Conservation (phyloP, 257 asterid species). For the Mentha longifolia region DNA sequence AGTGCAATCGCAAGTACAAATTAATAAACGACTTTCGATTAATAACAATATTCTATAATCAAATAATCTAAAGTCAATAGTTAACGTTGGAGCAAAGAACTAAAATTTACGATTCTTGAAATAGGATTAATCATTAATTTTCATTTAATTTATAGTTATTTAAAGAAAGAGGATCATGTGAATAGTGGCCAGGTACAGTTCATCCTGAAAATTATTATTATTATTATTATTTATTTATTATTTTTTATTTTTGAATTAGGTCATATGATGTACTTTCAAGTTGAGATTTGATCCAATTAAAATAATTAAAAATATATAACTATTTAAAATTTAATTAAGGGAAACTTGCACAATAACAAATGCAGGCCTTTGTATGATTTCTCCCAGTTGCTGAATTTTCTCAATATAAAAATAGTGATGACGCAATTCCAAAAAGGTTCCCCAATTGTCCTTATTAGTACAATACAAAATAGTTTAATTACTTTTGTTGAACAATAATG, state of each 20-base stretch:
- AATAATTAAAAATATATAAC: background rate
- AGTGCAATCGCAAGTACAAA: background rate
- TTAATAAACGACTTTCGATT: background rate
- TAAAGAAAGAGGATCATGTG: background rate
- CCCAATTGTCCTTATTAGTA: conserved; percentile 25
- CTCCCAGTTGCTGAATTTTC: background rate
- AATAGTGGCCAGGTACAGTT: background rate
- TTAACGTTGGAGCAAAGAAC: background rate
- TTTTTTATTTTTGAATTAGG: background rate
- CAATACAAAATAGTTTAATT: conserved; percentile 10
- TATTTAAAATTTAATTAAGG: background rate
- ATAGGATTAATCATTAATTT: background rate
- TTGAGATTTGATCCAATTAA: conserved; percentile 3
- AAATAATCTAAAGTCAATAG: background rate
- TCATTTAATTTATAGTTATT: background rate
- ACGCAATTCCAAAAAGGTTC: conserved; percentile 31
- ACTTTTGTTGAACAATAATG: conserved; percentile 25
- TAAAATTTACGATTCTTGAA: background rate
- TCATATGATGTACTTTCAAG: conserved; percentile 3
- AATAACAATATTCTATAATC: too few species aligned
- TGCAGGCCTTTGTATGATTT: conserved; percentile 31
- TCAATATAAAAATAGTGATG: conserved; percentile 23
- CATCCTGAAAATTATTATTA: background rate
- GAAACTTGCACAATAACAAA: background rate
- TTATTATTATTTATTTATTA: too few species aligned